These are phyloP conservation scores for Cornus controversa DNA, from an alignment of 148 eudicot species.

Conservation along the genomic window DNA sequence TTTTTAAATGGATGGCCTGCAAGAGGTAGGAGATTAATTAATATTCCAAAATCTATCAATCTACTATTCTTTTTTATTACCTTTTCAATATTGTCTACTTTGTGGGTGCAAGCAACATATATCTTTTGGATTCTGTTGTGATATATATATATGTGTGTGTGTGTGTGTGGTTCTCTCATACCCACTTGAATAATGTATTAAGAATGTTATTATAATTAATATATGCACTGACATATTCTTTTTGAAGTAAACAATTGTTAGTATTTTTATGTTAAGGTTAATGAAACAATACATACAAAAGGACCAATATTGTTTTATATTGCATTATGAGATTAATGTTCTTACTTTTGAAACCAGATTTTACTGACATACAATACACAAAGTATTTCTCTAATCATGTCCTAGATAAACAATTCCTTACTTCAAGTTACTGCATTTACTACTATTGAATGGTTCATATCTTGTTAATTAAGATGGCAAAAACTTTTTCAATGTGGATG, in stretches of 20 bases:
- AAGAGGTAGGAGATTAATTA: not conserved
- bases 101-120: not conserved
- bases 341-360: not conserved
- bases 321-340: not conserved
- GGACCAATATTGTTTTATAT: too few species aligned
- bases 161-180: not conserved
- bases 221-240: not conserved
- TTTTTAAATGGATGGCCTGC: constrained; percentile 5
- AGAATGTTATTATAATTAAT: not conserved
- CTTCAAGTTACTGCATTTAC: not conserved
- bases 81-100: not conserved
- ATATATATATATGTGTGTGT: too few species aligned
- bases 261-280: not conserved
- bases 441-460: too few species aligned
- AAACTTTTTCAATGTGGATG: too few species aligned
- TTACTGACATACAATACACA: too few species aligned
- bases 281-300: not conserved
- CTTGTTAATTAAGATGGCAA: too few species aligned
- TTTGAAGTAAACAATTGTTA: not conserved
- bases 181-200: not conserved
- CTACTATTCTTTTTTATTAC: not conserved
- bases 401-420: too few species aligned
- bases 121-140: constrained; percentile 4
- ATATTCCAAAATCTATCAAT: not conserved
- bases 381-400: too few species aligned